Conservation (phyloP, 2,329 filamentous ascomycete genomes). For the Fusarium continuum region DNA sequence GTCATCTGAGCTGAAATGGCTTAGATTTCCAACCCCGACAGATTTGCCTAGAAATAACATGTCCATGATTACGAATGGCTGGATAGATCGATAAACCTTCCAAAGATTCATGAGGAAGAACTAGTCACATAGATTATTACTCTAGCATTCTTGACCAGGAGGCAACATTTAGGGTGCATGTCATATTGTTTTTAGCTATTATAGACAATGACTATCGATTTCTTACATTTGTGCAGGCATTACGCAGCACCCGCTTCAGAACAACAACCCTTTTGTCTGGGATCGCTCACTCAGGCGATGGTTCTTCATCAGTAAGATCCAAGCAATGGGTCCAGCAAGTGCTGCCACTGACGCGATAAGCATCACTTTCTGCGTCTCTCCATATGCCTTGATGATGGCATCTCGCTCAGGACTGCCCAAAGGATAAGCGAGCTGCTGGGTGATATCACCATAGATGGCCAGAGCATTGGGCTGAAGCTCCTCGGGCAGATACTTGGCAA, state of each 20-base stretch:
- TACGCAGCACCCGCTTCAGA: neutral
- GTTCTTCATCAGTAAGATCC: conserved; percentile 18
- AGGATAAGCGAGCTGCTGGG: conserved; percentile 18
- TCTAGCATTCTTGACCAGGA: too few relatives aligned
- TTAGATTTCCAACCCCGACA: too few relatives aligned
- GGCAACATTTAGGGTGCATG: too few relatives aligned
- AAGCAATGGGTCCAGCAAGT: neutral
- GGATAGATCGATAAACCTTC: too few relatives aligned
- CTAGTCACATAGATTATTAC: too few relatives aligned
- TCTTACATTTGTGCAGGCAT: too few relatives aligned
- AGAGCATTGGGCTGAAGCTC: conserved; percentile 46
- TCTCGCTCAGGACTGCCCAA: conserved; percentile 11
- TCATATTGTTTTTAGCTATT: too few relatives aligned
- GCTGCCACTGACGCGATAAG: conserved; percentile 1
- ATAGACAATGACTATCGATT: too few relatives aligned
- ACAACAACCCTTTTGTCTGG: conserved; percentile 15
- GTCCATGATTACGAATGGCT: too few relatives aligned
- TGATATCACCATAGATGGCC: conserved; percentile 49
- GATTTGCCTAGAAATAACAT: too few relatives aligned
- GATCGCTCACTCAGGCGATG: conserved; percentile 7
- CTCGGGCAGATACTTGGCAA: conserved; percentile 51
- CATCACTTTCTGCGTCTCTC: neutral
- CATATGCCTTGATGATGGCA: conserved; percentile 29
- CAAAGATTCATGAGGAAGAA: too few relatives aligned
- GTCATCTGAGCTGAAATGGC: too few relatives aligned